Evolutionary conservation across 768 basidiomycete species (phyloP).

Genomic region (Lactifluus rugatus): DNA sequence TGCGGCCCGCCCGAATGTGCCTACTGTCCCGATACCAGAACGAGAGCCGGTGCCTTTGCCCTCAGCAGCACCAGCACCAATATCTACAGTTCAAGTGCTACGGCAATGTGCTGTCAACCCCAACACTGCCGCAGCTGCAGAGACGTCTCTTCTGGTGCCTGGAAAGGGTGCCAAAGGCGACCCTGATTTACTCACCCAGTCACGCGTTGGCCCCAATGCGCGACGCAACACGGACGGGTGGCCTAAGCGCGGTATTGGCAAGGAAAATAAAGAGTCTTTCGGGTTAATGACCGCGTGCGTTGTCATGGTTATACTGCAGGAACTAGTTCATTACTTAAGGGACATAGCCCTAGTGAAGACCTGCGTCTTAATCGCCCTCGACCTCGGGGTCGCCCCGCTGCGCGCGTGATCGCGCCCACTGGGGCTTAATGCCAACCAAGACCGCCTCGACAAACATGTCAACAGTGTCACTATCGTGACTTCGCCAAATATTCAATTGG

Average conservation of each 20-base stretch:
- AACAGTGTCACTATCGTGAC: too few relatives aligned
- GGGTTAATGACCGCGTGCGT: slow-evolving; percentile 48
- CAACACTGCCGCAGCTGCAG: neutral
- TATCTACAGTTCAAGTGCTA: slow-evolving; percentile 20
- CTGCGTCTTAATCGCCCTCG: slow-evolving; percentile 38
- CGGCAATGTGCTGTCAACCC: slow-evolving; percentile 10
- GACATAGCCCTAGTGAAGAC: slow-evolving; percentile 31
- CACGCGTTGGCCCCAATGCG: slow-evolving; percentile 45
- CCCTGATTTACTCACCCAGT: slow-evolving; percentile 29
- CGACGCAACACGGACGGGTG: slow-evolving; percentile 51
- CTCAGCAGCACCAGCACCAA: slow-evolving; percentile 29
- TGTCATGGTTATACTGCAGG: neutral
- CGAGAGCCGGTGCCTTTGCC: slow-evolving; percentile 21
- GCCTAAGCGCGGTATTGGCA: slow-evolving; percentile 50
- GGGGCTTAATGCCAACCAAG: neutral
- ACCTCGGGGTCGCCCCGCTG: slow-evolving; percentile 34
- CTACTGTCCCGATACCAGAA: slow-evolving; percentile 16
- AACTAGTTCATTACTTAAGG: neutral
- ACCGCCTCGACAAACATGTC: too few relatives aligned
- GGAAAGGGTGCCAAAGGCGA: slow-evolving; percentile 28
- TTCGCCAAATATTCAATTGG: too few relatives aligned
- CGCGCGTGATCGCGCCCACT: slow-evolving; percentile 15
- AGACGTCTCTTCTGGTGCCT: slow-evolving; percentile 32
- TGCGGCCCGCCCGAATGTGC: slow-evolving; percentile 24
- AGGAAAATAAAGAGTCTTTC: slow-evolving; percentile 34